Evolutionary conservation across 2,329 filamentous ascomycete genomes (phyloP).

Genomic region (Fusarium beomiforme): DNA sequence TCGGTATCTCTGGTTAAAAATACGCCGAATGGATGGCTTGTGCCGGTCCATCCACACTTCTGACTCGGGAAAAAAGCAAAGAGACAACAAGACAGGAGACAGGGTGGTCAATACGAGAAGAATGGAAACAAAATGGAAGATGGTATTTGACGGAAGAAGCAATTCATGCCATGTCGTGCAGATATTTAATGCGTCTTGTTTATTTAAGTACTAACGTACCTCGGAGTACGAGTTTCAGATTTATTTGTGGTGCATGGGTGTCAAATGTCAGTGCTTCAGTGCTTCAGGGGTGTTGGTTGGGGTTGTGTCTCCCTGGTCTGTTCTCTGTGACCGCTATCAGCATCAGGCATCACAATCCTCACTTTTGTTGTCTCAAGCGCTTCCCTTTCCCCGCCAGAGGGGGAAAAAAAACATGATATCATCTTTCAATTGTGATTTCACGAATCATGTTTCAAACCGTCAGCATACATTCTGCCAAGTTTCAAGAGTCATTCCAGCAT

Average conservation of each 20-base stretch:
- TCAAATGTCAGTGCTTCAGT: neutral
- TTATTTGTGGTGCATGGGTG: neutral
- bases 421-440: neutral
- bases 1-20: slow-evolving; percentile 17
- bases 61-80: neutral
- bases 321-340: neutral
- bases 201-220: no score
- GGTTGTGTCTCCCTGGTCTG: neutral
- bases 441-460: neutral
- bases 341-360: neutral
- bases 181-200: neutral
- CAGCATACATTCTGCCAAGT: neutral
- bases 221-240: neutral
- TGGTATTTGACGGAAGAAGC: slow-evolving; percentile 12
- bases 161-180: slow-evolving; percentile 6
- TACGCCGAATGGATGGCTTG: slow-evolving; percentile 14
- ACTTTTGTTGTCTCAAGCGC: neutral
- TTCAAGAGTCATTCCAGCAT: neutral
- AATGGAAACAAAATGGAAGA: neutral
- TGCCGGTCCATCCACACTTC: neutral
- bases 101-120: neutral
- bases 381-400: neutral
- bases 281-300: neutral
- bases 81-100: neutral
- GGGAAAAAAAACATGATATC: neutral